Base-by-base conservation (phyloP, 306 rosid genomes). In the Cotoneaster glaucophyllus region DNA sequence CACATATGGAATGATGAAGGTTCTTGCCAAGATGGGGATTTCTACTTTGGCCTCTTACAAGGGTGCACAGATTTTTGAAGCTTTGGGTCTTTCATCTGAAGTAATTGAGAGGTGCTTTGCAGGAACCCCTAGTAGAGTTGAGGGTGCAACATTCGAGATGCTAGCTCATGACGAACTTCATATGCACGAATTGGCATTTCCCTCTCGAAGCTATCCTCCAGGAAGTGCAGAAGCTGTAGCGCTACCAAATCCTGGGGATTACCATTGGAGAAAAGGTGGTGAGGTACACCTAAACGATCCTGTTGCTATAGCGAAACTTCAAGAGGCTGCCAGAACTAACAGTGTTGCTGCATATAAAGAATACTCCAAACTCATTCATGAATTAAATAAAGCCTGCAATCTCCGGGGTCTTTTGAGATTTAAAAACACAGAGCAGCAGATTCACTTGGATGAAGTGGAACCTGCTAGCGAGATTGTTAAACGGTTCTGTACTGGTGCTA, bases 1-100 rank as follows among this genome's bases (percentile, higher is more conserved):
- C 85, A 88, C 81, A 86, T 96, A 90, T 52, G 99, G 99, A 63
- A 96, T 96, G 99, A 87, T 86, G 99, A 96, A 96, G 87, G 99
- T 96, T 82, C 99, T 96, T 74, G 98, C 99, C 14, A 96, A 96
- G 93, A 96, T 96, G 99, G 99, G 99, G 68, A 96, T 96, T 79
- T 96, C 99, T 63, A 96, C 99, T 81, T 84, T 96, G 91, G 99
- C 99, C 17, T 96, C 99, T 22, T 96, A 96, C 79, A 96, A 96
- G 85, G 99, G 99, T 68, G 99, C 98, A 56, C 99, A 96, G 86
- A 96, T 96, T 78, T 96, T 96, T 78, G 99, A 92, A 84, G 99
- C 98, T 70, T 81, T 96, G 63, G 99, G 99, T 80, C 98, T 96
- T 84, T 92, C 99, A 8, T 89, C 97, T 1, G 93, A 89, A 83